Percentiles rank a stretch among this genome's conserved stretches.
phyloP scores from a whole-genome alignment of 768 basidiomycete genomes.

The Naganishia vishniacii region DNA sequence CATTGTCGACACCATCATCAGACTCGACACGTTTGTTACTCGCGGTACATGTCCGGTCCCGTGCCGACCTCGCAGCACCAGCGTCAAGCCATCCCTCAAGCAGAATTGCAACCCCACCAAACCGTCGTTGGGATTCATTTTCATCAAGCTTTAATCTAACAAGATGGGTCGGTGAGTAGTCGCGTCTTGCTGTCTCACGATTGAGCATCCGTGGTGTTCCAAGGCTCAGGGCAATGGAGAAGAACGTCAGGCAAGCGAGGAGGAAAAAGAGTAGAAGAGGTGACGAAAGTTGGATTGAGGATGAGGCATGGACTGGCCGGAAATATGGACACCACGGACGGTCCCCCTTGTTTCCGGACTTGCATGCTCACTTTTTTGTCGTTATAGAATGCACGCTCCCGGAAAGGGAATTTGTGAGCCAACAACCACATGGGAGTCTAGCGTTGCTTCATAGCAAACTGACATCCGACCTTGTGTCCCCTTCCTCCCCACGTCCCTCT shows the following conservation, averaged over 20 bases:
- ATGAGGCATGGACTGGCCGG: background rate
- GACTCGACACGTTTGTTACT: no score
- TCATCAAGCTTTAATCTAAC: conserved; percentile 30
- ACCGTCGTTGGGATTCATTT: conserved; percentile 20
- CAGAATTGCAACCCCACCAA: conserved; percentile 19
- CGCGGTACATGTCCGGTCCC: no score
- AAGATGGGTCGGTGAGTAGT: conserved; percentile 47
- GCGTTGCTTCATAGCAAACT: conserved; percentile 23
- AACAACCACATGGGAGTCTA: conserved; percentile 22
- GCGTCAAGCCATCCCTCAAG: conserved; percentile 23
- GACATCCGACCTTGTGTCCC: conserved; percentile 22
- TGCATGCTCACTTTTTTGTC: background rate
- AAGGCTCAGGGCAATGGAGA: background rate
- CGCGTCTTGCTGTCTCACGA: background rate
- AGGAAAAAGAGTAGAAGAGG: background rate
- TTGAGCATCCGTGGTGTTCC: background rate
- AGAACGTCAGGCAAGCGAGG: background rate
- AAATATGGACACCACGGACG: background rate
- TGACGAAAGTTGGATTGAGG: background rate
- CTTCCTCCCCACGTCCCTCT: background rate
- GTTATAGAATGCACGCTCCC: conserved; percentile 95
- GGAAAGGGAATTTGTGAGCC: conserved; percentile 97
- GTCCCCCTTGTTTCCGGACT: background rate
- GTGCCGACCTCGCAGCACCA: conserved; percentile 13
- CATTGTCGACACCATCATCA: background rate